Evolutionary conservation across 768 basidiomycete species (phyloP).

Genomic region (Auricularia cornea): DNA sequence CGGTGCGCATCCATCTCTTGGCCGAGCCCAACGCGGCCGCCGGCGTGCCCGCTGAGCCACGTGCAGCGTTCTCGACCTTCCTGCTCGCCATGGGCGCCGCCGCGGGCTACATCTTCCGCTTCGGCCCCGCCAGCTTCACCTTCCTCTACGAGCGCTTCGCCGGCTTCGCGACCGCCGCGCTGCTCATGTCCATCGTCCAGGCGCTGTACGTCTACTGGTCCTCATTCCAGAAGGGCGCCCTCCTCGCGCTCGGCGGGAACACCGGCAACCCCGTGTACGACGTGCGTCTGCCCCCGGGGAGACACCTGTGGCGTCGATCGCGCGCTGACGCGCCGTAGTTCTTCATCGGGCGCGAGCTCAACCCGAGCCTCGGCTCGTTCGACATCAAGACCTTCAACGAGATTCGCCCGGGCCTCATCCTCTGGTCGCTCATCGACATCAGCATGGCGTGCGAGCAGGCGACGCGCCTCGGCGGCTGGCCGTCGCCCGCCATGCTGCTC

Average conservation of each 20-base stretch:
- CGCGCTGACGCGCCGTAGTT: slow-evolving; percentile 40
- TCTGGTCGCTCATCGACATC: slow-evolving; percentile 87
- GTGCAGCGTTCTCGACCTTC: slow-evolving; percentile 69
- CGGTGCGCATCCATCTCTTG: slow-evolving; percentile 40
- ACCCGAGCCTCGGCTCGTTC: slow-evolving; percentile 73
- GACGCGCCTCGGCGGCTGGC: slow-evolving; percentile 57
- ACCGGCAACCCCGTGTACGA: slow-evolving; percentile 82
- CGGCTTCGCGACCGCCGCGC: slow-evolving; percentile 75
- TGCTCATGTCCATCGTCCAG: slow-evolving; percentile 72
- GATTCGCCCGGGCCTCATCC: slow-evolving; percentile 80
- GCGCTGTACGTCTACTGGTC: slow-evolving; percentile 58
- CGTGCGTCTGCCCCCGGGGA: slow-evolving; percentile 38
- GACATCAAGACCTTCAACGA: slow-evolving; percentile 78
- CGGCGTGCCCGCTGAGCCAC: no score
- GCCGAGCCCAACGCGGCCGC: no score
- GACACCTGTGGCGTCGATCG: not conserved
- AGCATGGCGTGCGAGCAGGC: slow-evolving; percentile 90
- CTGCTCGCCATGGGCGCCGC: slow-evolving; percentile 71
- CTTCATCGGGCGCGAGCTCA: slow-evolving; percentile 90
- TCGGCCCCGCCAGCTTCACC: slow-evolving; percentile 74
- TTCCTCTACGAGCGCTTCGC: slow-evolving; percentile 90
- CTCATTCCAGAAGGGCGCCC: slow-evolving; percentile 59
- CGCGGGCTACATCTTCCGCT: slow-evolving; percentile 57
- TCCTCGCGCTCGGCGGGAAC: slow-evolving; percentile 92
- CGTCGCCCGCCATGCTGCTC: slow-evolving; percentile 72